Base-by-base conservation (phyloP, 75 land plant species). In the Cupressus sempervirens region DNA sequence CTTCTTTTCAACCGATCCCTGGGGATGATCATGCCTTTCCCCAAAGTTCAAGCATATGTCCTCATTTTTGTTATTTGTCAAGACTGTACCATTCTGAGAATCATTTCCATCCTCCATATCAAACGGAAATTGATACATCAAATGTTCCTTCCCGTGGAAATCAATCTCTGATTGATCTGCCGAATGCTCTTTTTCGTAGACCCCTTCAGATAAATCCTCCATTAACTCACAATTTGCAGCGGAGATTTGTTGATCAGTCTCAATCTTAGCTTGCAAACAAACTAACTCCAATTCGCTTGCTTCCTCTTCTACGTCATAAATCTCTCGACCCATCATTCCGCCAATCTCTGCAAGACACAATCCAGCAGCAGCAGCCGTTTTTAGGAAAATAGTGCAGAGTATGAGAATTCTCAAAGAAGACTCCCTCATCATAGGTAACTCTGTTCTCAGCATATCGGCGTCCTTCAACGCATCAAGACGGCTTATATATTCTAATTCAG, bases 271-370 rank as follows among this genome's bases (percentile, higher is more conserved):
- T 32, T 70, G 85, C 76, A 87, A 54, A 65, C 92, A 91, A 35
- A 91, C 82, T 30, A 83, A 45, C 56, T 91, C 92, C 52, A 91
- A 84, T 86, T 91, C 88, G 73, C 92, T 91, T 9, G 74, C 38
- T 29, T 82, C 92, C 83, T 89, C 92, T 46, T 86, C 80, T 13
- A 84, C 87, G n/a, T 81, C 91, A 84, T 73, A 80, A 68, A 88
- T 86, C 90, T 89, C 89, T 13, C 91, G 76, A 65, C 89, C 82
- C 92, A 91, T 91, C 88, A 91, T 91, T 50, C 84, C 88, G 12
- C 91, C 92, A 30, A 91, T 91, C 23, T 91, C 88, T 65, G 88
- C 88, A 12, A 91, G 91, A 35, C 91, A 86, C 48, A 91, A 81
- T 2, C 92, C 92, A 56, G 84, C 85, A 43, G 26, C 76, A 15